phyloP scores from a whole-genome alignment of 139 green algal species.

The Yamagishiella unicocca region DNA sequence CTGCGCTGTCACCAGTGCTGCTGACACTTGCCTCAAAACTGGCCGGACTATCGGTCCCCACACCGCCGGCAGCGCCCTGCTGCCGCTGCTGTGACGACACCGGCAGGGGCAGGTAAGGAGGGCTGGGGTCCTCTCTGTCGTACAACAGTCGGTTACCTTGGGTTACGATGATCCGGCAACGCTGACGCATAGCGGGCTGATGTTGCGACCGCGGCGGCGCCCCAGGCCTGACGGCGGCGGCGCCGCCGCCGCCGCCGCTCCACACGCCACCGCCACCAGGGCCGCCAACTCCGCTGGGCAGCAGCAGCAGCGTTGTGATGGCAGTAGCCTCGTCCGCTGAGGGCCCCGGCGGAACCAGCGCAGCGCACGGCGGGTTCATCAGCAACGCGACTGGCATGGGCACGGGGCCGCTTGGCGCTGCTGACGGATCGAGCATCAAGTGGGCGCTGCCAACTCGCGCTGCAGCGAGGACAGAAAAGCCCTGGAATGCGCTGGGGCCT shows the following conservation, averaged over 20 bases:
- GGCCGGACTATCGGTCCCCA: too few species aligned
- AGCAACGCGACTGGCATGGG: background rate
- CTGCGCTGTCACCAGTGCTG: background rate
- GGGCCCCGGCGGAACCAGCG: background rate
- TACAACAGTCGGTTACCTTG: slow-evolving; percentile 10
- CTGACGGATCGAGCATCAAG: slow-evolving; percentile 17
- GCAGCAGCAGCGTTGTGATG: background rate
- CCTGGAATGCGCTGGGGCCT: background rate
- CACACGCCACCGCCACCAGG: background rate
- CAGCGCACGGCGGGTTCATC: slow-evolving; percentile 2
- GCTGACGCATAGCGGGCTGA: too few species aligned
- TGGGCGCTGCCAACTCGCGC: slow-evolving; percentile 10
- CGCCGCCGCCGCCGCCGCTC: background rate
- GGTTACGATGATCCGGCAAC: background rate
- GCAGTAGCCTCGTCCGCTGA: background rate
- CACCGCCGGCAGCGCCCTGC: too few species aligned
- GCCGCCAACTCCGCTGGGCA: background rate
- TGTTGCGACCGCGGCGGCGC: background rate
- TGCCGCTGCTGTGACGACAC: background rate
- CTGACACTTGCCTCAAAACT: too few species aligned
- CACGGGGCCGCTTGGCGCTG: background rate
- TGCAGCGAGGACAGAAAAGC: slow-evolving; percentile 6
- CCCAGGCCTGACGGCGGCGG: too few species aligned
- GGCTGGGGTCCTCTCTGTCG: background rate
- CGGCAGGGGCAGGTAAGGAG: background rate